Evolutionary conservation across 495 filamentous ascomycete species (phyloP), one percentile per base, ranked within the genome.

Genomic region (Stereocaulon alpinum): DNA sequence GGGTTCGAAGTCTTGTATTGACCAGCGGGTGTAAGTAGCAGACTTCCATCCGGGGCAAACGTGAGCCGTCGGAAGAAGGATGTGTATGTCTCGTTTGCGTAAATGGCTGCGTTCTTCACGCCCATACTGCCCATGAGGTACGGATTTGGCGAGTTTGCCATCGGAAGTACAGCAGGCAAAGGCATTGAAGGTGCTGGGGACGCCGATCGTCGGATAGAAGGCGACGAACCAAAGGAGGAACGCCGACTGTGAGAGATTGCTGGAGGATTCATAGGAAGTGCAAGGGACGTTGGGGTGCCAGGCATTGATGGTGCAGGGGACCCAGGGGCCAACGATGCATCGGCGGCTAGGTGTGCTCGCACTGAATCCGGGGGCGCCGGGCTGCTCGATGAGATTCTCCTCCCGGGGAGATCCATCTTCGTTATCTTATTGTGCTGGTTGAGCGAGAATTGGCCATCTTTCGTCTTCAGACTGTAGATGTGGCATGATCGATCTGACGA

Each of bases 401-500:
- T 84, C 6, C 85, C 82, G 6, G 94, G 94, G 6, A 99, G 74
- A 71, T 99, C 94, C 79, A 95, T 91, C 73, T 89, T 95, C 32
- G 84, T 72, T 49, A 87, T 77, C 64, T 87, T 88, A 61, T 82
- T 80, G 65, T 88, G 84, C 48, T 85, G 82, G 18, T 81, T 82
- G n/a, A 99, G 77, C 0, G 90, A 88, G 69, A 95, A 96, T 62
- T 93, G 89, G 24, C 94, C 93, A 69, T 99, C 93, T 65, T 97
- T 97, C 6, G 89, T 95, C 73, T 88, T 95, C 62, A 99, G 74
- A 15, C 83, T 91, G 73, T 97, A 97, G 63, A 99, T 92, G 72
- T 99, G 93, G 20, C 96, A 92, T 1, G 93, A 95, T 66, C 93
- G 85, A 72, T 99, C 93, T 1, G 93, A 99, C 2, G 93, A 97